These are phyloP conservation scores for Phytophthora cactorum DNA, from an alignment of 352 stramenopile genomes.

Conservation along the genomic window DNA sequence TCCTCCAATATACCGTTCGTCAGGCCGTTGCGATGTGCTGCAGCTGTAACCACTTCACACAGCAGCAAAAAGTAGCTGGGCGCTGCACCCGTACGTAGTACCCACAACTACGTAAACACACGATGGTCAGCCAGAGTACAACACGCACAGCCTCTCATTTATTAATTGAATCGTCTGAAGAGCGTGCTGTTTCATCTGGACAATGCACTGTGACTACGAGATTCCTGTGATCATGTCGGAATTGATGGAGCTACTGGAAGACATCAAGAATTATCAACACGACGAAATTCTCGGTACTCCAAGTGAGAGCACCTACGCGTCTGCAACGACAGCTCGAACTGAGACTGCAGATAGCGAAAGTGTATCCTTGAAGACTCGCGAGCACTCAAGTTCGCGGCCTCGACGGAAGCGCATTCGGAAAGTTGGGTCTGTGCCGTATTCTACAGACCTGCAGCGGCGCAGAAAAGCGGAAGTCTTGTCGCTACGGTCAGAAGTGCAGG, in stretches of 20 bases:
- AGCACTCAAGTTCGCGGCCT: not conserved
- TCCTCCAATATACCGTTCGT: not conserved
- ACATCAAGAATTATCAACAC: not conserved
- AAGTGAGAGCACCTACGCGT: no score
- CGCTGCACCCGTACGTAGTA: no score
- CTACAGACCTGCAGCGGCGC: conserved; percentile 17
- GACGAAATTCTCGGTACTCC: not conserved
- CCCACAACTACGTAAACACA: not conserved
- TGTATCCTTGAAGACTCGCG: not conserved
- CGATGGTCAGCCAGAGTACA: not conserved
- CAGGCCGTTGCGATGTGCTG: not conserved
- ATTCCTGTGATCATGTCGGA: not conserved
- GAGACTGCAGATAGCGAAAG: no score
- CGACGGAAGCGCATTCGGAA: conserved; percentile 22
- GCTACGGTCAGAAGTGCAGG: not conserved
- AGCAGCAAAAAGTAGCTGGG: not conserved
- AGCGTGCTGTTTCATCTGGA: not conserved
- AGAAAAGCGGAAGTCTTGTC: not conserved
- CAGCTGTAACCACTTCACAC: not conserved
- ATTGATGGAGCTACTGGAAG: not conserved
- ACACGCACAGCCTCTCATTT: conserved; percentile 9
- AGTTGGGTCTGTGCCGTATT: conserved; percentile 23
- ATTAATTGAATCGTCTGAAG: conserved; percentile 4
- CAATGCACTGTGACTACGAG: not conserved
- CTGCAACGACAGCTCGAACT: no score